Conservation (phyloP, 192 early-diverging fungal genomes). For the Dissophora ornata region DNA sequence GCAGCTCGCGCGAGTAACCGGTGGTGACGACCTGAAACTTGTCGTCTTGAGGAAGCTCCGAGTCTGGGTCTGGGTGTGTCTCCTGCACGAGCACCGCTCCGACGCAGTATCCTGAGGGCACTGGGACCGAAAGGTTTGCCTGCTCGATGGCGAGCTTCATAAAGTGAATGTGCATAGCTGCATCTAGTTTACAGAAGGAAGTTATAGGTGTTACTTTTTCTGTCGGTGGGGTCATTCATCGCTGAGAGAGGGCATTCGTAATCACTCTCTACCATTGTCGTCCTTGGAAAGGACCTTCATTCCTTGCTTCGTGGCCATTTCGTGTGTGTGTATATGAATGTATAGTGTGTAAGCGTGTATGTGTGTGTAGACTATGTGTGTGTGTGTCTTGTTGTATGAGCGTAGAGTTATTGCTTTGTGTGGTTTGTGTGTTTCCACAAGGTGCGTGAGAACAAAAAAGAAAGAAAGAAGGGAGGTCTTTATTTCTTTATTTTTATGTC, state of each 20-base stretch:
- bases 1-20: slow-evolving; percentile 93
- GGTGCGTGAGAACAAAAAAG: no score
- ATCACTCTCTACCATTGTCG: not conserved
- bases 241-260: no score
- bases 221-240: not conserved
- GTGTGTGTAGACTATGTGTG: no score
- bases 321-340: not conserved
- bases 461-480: no score
- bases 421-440: no score
- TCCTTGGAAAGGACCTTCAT: slow-evolving; percentile 33
- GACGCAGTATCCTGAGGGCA: slow-evolving; percentile 90
- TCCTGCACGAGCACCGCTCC: slow-evolving; percentile 81
- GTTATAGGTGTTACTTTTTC: no score
- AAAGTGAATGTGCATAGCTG: slow-evolving; percentile 68
- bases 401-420: no score
- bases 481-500: no score
- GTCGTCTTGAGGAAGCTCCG: slow-evolving; percentile 13
- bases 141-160: slow-evolving; percentile 89
- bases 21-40: slow-evolving; percentile 73
- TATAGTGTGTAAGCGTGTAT: no score
- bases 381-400: no score
- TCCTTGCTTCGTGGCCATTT: not conserved
- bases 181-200: slow-evolving; percentile 10
- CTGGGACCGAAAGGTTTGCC: slow-evolving; percentile 81
- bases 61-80: slow-evolving; percentile 12